Conservation (phyloP, 2,329 filamentous ascomycete genomes). For the Chlorencoelia australis region DNA sequence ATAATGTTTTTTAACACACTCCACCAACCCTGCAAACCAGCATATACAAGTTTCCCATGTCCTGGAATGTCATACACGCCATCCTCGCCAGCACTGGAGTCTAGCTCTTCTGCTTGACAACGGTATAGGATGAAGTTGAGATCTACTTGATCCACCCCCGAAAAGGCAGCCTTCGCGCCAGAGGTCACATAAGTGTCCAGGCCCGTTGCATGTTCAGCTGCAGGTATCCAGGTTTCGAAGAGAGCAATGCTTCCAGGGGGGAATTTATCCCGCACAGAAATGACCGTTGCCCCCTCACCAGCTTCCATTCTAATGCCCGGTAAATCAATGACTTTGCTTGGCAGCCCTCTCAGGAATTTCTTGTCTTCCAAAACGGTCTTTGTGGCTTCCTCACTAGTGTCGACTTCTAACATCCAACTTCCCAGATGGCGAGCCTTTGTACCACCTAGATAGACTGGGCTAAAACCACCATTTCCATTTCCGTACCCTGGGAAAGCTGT, state of each 20-base stretch:
- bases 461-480: conserved; percentile 71
- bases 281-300: conserved; percentile 64
- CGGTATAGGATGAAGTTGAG: conserved; percentile 88
- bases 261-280: conserved; percentile 73
- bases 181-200: conserved; percentile 80
- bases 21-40: conserved; percentile 98
- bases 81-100: conserved; percentile 67
- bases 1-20: conserved; percentile 80
- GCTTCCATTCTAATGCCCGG: conserved; percentile 63
- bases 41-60: conserved; percentile 79
- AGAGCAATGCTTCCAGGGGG: conserved; percentile 89
- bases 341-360: conserved; percentile 67
- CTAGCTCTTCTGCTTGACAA: conserved; percentile 80
- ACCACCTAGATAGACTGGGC: conserved; percentile 68
- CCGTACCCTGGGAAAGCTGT: conserved; percentile 91
- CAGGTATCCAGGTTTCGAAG: conserved; percentile 92
- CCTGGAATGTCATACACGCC: conserved; percentile 85
- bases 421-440: conserved; percentile 80
- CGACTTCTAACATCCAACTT: conserved; percentile 86
- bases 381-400: conserved; percentile 61
- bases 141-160: conserved; percentile 64
- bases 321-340: conserved; percentile 67
- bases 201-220: conserved; percentile 71
- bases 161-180: conserved; percentile 70
- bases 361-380: conserved; percentile 57